phyloP scores from a whole-genome alignment of 768 basidiomycete species.

The Mycena maculata region DNA sequence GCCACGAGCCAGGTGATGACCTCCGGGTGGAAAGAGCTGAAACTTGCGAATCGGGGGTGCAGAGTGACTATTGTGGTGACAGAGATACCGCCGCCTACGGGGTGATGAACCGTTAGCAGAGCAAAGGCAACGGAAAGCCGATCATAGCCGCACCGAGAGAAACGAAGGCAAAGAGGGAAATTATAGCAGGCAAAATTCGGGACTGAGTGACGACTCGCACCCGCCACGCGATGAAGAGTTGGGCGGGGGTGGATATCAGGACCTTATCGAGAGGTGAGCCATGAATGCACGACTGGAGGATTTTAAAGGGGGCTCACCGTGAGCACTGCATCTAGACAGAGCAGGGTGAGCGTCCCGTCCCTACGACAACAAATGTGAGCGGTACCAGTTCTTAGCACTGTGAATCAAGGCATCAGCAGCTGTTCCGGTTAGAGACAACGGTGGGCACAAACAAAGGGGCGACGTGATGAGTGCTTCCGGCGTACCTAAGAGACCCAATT shows the following conservation, averaged over 20 bases:
- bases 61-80: slow-evolving; percentile 3
- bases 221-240: slow-evolving; percentile 26
- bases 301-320: neutral
- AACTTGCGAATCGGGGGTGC: neutral
- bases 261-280: neutral
- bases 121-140: neutral
- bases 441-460: neutral
- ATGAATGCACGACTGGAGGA: neutral
- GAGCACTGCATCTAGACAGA: neutral
- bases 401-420: neutral
- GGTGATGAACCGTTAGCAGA: neutral
- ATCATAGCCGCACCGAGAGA: neutral
- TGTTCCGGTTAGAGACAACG: neutral
- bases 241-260: slow-evolving; percentile 26
- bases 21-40: neutral
- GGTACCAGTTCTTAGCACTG: neutral
- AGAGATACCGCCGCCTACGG: slow-evolving; percentile 6
- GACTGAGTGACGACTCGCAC: slow-evolving; percentile 20
- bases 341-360: too few species aligned
- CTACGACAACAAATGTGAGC: too few species aligned
- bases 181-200: neutral
- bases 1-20: slow-evolving; percentile 22
- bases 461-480: neutral
- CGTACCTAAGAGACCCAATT: neutral
- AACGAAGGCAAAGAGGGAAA: slow-evolving; percentile 2